These are phyloP conservation scores for Aristolochia contorta DNA, from an alignment of 164 flowering plant genomes.

Conservation along the genomic window DNA sequence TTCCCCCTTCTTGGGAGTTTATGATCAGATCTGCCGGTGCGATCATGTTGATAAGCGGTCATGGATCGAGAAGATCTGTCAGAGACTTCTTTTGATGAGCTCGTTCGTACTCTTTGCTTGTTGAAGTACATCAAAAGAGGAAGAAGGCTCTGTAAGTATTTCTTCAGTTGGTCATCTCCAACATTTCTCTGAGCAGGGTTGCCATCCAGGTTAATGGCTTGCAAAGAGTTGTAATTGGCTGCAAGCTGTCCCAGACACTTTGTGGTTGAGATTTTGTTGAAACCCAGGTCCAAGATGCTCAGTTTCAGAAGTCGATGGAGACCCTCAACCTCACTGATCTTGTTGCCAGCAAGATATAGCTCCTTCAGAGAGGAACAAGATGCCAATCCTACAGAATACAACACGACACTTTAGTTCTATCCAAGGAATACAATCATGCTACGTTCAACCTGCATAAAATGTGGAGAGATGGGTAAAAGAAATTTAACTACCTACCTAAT, in stretches of 20 bases:
- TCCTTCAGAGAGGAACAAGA: slow-evolving; percentile 73
- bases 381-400: slow-evolving; percentile 42
- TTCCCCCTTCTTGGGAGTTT: slow-evolving; percentile 42
- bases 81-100: slow-evolving; percentile 51
- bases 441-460: too few relatives aligned
- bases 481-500: too few relatives aligned
- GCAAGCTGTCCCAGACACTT: slow-evolving; percentile 82
- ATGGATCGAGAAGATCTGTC: slow-evolving; percentile 57
- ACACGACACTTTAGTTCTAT: too few relatives aligned
- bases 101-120: slow-evolving; percentile 60
- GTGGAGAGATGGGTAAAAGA: too few relatives aligned
- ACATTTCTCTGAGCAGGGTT: slow-evolving; percentile 76
- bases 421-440: too few relatives aligned
- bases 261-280: slow-evolving; percentile 88
- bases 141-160: slow-evolving; percentile 56
- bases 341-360: slow-evolving; percentile 86
- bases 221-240: slow-evolving; percentile 67
- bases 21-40: slow-evolving; percentile 46
- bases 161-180: slow-evolving; percentile 71
- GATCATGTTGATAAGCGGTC: slow-evolving; percentile 41
- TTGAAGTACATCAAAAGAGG: slow-evolving; percentile 71
- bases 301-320: slow-evolving; percentile 82
- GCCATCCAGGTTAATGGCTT: slow-evolving; percentile 72
- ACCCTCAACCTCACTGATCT: slow-evolving; percentile 85
- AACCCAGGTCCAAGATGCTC: slow-evolving; percentile 73